Evolutionary conservation across 208 protist genomes (phyloP).

Genomic region (Kentomonas sorsogonicus): DNA sequence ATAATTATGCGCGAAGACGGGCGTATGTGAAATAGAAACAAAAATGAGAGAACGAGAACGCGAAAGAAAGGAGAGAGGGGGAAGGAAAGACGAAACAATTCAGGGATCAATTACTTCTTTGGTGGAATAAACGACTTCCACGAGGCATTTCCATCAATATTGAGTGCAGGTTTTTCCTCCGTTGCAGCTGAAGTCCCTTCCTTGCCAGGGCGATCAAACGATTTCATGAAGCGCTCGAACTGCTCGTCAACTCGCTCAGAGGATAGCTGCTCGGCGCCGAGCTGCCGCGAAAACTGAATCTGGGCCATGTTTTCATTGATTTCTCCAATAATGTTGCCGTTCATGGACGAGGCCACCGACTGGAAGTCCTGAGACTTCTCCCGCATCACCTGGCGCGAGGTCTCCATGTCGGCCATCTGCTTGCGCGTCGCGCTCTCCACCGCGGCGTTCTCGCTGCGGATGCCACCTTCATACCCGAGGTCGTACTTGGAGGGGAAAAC

Average conservation of each 20-base stretch:
- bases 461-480: conserved; percentile 83
- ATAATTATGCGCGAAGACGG: neutral
- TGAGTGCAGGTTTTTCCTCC: conserved; percentile 14
- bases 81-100: neutral
- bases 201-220: conserved; percentile 40
- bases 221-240: conserved; percentile 84
- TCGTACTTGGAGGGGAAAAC: conserved; percentile 68
- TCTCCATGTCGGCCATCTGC: conserved; percentile 54
- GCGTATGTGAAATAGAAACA: neutral
- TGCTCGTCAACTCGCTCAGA: conserved; percentile 81
- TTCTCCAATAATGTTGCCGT: conserved; percentile 37
- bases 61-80: neutral
- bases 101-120: conserved; percentile 12
- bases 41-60: conserved; percentile 7
- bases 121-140: conserved; percentile 77
- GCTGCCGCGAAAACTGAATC: conserved; percentile 70
- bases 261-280: conserved; percentile 58
- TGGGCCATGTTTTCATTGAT: conserved; percentile 80
- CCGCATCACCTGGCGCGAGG: conserved; percentile 23
- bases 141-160: conserved; percentile 77
- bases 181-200: conserved; percentile 1
- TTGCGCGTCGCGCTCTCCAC: conserved; percentile 26
- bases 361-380: conserved; percentile 19
- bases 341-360: conserved; percentile 10
- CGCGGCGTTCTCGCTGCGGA: conserved; percentile 50